phyloP scores from a whole-genome alignment of 345 rosid genomes.

The Citrus trifoliata region DNA sequence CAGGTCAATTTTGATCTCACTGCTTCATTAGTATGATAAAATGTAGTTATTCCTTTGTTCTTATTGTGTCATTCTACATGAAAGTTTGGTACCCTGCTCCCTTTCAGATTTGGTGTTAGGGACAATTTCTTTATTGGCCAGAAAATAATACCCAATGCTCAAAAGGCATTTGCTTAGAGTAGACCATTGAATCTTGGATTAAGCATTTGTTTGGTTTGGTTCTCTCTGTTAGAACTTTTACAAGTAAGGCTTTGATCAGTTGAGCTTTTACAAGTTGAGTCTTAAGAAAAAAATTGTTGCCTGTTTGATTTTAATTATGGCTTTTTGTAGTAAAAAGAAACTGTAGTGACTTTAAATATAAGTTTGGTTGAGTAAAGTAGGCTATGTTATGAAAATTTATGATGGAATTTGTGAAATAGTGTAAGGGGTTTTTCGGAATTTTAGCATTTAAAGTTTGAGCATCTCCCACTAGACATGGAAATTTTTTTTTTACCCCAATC shows the following conservation, averaged over 20 bases:
- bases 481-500: background rate
- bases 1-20: slow-evolving; percentile 53
- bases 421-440: background rate
- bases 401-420: background rate
- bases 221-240: background rate
- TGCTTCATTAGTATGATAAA: slow-evolving; percentile 1
- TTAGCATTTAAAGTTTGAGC: background rate
- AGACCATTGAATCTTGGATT: background rate
- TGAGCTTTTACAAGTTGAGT: background rate
- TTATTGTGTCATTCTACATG: background rate
- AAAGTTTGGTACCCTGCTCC: background rate
- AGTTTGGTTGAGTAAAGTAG: background rate
- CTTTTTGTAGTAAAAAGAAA: background rate
- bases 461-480: background rate
- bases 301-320: background rate
- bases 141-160: background rate
- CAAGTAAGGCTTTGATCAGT: background rate
- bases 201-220: background rate
- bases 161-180: slow-evolving; percentile 1
- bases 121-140: background rate
- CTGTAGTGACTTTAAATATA: background rate
- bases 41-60: slow-evolving; percentile 11
- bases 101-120: background rate
- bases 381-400: background rate
- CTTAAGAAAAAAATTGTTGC: background rate